Conservation (phyloP, 2,329 filamentous ascomycete genomes). For the Penicillium sp. region DNA sequence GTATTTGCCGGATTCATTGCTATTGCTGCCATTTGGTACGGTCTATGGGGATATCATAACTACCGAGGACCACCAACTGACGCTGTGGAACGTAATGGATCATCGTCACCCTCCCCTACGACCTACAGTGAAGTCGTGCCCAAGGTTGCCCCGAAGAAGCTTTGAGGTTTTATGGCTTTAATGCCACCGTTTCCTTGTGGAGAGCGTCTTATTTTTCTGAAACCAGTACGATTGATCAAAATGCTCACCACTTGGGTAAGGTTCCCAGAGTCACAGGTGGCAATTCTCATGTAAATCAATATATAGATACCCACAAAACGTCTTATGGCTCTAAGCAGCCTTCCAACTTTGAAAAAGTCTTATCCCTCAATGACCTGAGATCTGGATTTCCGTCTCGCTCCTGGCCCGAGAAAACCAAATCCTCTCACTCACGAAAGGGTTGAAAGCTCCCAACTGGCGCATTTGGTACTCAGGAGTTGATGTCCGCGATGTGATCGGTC, state of each 20-base stretch:
- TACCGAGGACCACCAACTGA: slow-evolving; percentile 35
- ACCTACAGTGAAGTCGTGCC: slow-evolving; percentile 2
- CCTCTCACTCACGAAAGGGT: not conserved
- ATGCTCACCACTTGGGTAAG: no score
- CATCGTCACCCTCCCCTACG: not conserved
- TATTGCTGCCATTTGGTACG: slow-evolving; percentile 68
- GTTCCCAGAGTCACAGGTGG: no score
- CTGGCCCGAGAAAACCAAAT: not conserved
- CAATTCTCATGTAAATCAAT: no score
- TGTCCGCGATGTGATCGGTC: slow-evolving; percentile 31
- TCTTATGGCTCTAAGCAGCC: no score
- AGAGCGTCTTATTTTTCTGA: no score
- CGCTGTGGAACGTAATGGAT: slow-evolving; percentile 20
- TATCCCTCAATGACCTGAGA: not conserved
- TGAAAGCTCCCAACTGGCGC: no score
- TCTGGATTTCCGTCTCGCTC: not conserved
- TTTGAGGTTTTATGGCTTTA: not conserved
- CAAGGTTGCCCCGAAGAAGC: not conserved
- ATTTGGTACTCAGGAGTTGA: not conserved
- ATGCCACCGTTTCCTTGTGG: no score
- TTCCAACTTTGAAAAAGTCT: no score
- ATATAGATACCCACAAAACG: no score
- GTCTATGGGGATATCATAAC: slow-evolving; percentile 68
- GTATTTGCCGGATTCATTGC: slow-evolving; percentile 69
- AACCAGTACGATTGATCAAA: no score